A percentile compares a stretch with the other conserved stretches of the same genome.
phyloP scores from a whole-genome alignment of 441 rosid genomes.

The Brassica balearica region DNA sequence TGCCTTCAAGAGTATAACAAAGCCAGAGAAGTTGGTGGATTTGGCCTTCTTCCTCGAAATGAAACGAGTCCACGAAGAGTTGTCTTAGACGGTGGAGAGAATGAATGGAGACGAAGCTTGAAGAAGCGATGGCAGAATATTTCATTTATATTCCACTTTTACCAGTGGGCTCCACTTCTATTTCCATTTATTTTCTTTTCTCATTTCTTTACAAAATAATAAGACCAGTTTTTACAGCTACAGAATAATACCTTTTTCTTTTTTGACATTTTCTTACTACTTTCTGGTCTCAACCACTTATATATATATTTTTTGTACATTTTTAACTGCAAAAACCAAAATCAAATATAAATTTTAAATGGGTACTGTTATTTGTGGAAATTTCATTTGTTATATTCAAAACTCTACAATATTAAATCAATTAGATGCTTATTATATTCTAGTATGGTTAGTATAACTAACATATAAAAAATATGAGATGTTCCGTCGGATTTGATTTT shows the following conservation, averaged over 20 bases:
- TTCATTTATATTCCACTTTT: slow-evolving; percentile 8
- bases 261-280: background rate
- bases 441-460: background rate
- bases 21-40: background rate
- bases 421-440: background rate
- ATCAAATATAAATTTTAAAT: background rate
- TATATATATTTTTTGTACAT: background rate
- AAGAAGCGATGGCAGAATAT: slow-evolving; percentile 36
- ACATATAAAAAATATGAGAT: no score
- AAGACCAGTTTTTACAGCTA: background rate
- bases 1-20: background rate
- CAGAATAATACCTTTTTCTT: background rate
- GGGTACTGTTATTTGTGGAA: background rate
- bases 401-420: background rate
- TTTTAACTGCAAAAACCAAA: background rate
- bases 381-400: background rate
- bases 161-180: slow-evolving; percentile 37
- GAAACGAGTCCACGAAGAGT: slow-evolving; percentile 40
- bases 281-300: background rate
- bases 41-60: background rate
- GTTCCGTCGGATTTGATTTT: no score
- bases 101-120: slow-evolving; percentile 39
- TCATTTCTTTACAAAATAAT: background rate
- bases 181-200: background rate
- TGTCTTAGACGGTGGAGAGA: slow-evolving; percentile 30